A percentile compares a stretch with the other conserved stretches of the same genome.
These are phyloP conservation scores for Tardiomyces blankii DNA, from an alignment of 1,139 yeast genomes.

Conservation along the genomic window DNA sequence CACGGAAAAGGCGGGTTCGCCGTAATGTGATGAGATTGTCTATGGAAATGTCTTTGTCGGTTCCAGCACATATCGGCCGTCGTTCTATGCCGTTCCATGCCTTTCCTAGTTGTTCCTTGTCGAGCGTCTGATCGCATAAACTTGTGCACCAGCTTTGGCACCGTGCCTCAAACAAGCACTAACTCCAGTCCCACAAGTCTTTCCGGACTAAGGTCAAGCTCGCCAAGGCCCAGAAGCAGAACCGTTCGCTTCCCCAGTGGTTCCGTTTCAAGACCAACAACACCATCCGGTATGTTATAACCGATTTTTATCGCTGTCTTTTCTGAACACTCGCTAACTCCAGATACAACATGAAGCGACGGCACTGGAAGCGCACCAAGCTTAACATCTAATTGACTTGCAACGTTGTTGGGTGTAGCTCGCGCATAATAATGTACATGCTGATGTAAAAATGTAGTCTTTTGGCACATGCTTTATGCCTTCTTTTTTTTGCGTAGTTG, in stretches of 20 bases:
- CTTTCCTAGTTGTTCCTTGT: too few relatives aligned
- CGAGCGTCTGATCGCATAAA: too few relatives aligned
- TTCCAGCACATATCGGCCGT: too few relatives aligned
- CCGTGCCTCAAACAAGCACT: background rate
- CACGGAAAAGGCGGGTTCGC: too few relatives aligned
- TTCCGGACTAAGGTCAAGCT: conserved; percentile 98
- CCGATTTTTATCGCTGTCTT: background rate
- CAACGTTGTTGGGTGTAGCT: background rate
- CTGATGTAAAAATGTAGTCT: conserved; percentile 1
- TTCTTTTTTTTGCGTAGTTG: background rate
- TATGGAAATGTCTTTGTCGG: too few relatives aligned
- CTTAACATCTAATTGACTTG: conserved; percentile 66
- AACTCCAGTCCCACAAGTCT: conserved; percentile 71
- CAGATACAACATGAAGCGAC: conserved; percentile 97
- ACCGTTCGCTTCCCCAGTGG: conserved; percentile 99
- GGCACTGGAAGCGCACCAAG: conserved; percentile 99
- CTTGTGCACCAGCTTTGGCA: too few relatives aligned
- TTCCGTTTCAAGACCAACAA: conserved; percentile 97
- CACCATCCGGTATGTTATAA: conserved; percentile 53
- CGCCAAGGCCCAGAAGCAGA: conserved; percentile 98
- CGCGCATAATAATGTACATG: background rate
- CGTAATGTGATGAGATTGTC: too few relatives aligned
- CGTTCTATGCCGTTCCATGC: too few relatives aligned
- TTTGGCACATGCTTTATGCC: background rate
- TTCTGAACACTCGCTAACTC: conserved; percentile 3